These are phyloP conservation scores for Lyophyllum semitale DNA, from an alignment of 768 basidiomycete genomes.

Conservation along the genomic window DNA sequence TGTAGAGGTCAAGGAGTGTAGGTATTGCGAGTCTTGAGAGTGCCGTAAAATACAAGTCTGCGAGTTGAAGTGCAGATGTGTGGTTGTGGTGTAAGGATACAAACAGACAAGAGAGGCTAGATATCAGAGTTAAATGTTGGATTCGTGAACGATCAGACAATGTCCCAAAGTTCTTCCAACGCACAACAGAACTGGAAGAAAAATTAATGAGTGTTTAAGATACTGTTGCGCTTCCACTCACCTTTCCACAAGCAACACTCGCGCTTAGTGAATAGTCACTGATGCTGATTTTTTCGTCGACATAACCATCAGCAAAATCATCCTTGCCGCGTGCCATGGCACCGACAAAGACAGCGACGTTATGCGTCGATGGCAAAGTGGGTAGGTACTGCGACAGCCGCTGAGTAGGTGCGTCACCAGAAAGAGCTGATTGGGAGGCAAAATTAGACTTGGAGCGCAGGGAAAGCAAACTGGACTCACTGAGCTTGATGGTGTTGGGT, in stretches of 20 bases:
- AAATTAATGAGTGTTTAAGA: background rate
- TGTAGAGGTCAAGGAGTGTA: constrained; percentile 7
- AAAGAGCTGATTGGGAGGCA: constrained; percentile 61
- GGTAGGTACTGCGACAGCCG: constrained; percentile 83
- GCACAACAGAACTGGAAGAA: constrained; percentile 78
- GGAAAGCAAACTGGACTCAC: constrained; percentile 46
- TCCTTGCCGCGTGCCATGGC: constrained; percentile 98
- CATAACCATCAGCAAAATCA: constrained; percentile 93
- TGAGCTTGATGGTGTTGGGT: constrained; percentile 92
- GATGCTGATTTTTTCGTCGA: constrained; percentile 96
- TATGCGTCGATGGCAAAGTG: constrained; percentile 84
- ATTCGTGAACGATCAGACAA: constrained; percentile 51
- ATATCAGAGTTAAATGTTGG: background rate
- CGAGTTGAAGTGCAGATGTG: constrained; percentile 49
- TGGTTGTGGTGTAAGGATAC: constrained; percentile 29
- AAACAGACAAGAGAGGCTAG: constrained; percentile 11
- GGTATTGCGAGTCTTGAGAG: constrained; percentile 5
- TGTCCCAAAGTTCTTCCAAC: constrained; percentile 94
- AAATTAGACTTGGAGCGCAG: background rate
- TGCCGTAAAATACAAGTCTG: constrained; percentile 28
- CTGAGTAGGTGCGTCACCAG: constrained; percentile 84
- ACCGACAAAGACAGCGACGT: constrained; percentile 93
- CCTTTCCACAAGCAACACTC: constrained; percentile 96
- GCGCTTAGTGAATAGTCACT: constrained; percentile 93
- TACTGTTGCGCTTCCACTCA: constrained; percentile 34